Conservation (phyloP, 192 early-diverging fungal species). For the Coemansia sp. region DNA sequence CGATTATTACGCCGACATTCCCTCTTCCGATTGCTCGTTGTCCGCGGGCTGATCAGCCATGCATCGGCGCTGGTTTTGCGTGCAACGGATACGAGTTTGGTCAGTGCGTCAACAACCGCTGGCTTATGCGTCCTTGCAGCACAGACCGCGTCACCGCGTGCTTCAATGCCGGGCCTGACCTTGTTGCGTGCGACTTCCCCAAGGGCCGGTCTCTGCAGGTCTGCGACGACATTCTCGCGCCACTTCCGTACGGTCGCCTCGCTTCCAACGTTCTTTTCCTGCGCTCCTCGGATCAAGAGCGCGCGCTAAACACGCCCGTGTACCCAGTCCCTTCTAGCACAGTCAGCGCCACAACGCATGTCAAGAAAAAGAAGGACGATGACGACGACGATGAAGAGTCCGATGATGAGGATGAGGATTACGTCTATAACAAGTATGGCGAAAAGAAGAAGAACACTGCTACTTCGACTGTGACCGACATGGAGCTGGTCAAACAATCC, state of each 20-base stretch:
- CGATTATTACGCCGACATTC: constrained; percentile 50
- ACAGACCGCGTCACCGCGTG: constrained; percentile 43
- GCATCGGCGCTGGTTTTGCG: constrained; percentile 42
- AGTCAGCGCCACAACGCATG: constrained; percentile 12
- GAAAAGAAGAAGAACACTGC: constrained; percentile 54
- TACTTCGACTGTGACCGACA: constrained; percentile 33
- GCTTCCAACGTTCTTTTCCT: constrained; percentile 50
- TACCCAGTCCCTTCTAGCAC: constrained; percentile 33
- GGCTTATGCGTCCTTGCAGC: constrained; percentile 55
- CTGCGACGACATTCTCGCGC: constrained; percentile 44
- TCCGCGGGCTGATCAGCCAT: constrained; percentile 42
- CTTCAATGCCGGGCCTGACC: constrained; percentile 44
- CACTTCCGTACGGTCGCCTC: constrained; percentile 44
- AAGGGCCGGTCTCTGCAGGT: constrained; percentile 52
- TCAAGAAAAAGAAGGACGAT: constrained; percentile 48
- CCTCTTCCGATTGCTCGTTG: constrained; percentile 45
- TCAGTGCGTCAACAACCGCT: constrained; percentile 51
- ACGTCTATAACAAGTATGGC: constrained; percentile 52
- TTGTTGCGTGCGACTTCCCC: constrained; percentile 48
- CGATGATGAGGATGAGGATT: constrained; percentile 42
- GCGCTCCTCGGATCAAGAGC: constrained; percentile 47
- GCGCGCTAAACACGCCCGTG: constrained; percentile 47
- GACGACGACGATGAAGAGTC: constrained; percentile 37
- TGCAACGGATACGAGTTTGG: constrained; percentile 56
- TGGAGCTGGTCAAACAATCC: constrained; percentile 52